Conservation (phyloP, 164 flowering plant species). For the Hamamelis virginiana region DNA sequence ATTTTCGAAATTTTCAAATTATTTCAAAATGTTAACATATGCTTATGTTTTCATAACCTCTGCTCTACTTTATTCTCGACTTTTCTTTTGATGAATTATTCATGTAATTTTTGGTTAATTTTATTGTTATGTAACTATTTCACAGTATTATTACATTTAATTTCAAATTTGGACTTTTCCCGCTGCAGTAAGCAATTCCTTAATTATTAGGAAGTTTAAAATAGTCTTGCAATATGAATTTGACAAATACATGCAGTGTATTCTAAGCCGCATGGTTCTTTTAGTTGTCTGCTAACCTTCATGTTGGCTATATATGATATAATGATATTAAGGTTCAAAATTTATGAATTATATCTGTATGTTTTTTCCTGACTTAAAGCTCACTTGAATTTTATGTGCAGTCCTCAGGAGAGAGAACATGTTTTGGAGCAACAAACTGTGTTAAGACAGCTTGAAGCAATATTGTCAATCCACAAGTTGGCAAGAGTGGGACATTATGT, state of each 20-base stretch:
- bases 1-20: background rate
- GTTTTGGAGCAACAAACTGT: constrained; percentile 74
- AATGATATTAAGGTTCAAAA: background rate
- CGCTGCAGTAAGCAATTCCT: background rate
- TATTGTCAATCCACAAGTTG: constrained; percentile 63
- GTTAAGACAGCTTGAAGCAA: constrained; percentile 87
- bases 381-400: constrained; percentile 30
- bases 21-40: background rate
- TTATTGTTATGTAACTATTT: background rate
- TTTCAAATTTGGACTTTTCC: background rate
- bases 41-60: background rate
- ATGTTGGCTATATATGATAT: background rate
- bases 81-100: too few species aligned
- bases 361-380: background rate
- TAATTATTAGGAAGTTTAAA: too few species aligned
- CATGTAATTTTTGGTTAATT: background rate
- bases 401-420: constrained; percentile 75
- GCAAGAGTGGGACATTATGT: constrained; percentile 59
- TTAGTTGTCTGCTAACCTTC: background rate
- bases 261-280: background rate
- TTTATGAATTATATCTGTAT: background rate
- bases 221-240: background rate
- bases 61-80: too few species aligned
- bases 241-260: background rate
- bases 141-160: background rate